phyloP scores from a whole-genome alignment of 495 filamentous ascomycete species.

The Hypoxylon intermedium region DNA sequence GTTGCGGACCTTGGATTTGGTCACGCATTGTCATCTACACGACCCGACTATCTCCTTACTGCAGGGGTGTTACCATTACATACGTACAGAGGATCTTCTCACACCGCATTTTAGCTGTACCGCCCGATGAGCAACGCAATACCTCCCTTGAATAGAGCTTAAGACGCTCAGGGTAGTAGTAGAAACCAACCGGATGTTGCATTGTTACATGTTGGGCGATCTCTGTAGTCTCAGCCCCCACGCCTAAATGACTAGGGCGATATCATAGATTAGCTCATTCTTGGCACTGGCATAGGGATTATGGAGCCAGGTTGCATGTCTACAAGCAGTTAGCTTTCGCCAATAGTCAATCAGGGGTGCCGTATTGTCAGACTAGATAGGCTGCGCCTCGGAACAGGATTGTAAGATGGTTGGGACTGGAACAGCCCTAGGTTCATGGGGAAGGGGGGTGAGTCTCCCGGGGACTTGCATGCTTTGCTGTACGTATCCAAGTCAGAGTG shows the following conservation, averaged over 20 bases:
- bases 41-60: neutral
- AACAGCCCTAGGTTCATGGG: too few species aligned
- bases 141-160: neutral
- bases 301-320: neutral
- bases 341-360: neutral
- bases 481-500: too few species aligned
- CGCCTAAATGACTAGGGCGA: too few species aligned
- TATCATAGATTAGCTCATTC: neutral
- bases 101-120: neutral
- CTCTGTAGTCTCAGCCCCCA: too few species aligned
- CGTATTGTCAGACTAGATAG: neutral
- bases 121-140: neutral
- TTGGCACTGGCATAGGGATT: neutral
- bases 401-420: neutral
- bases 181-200: neutral
- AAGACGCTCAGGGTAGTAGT: neutral
- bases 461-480: too few species aligned
- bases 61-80: neutral
- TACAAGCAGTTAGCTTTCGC: neutral
- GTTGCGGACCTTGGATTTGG: neutral
- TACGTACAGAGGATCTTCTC: neutral
- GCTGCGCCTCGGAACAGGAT: neutral
- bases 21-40: neutral
- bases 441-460: too few species aligned
- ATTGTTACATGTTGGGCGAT: neutral